phyloP scores from a whole-genome alignment of 2,329 filamentous ascomycete genomes.

The Sclerotinia trifoliorum region DNA sequence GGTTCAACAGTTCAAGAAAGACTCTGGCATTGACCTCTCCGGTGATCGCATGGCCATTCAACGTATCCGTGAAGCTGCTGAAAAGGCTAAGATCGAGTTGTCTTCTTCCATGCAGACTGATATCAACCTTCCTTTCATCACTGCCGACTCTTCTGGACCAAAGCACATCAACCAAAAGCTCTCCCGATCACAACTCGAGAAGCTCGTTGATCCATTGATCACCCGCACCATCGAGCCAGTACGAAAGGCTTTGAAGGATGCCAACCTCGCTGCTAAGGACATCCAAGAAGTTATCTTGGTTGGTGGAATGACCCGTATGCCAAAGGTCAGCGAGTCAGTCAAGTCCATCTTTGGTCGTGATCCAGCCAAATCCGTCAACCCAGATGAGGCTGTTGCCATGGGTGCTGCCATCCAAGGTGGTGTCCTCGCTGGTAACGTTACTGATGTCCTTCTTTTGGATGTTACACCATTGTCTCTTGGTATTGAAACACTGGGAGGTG shows the following conservation, averaged over 20 bases:
- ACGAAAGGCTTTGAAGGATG: slow-evolving; percentile 95
- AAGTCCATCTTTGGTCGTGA: slow-evolving; percentile 97
- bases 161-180: slow-evolving; percentile 99
- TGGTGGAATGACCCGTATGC: slow-evolving; percentile 99
- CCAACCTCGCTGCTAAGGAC: slow-evolving; percentile 83
- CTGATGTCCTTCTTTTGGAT: slow-evolving; percentile 90
- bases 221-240: slow-evolving; percentile 84
- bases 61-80: slow-evolving; percentile 96
- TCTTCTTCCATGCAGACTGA: slow-evolving; percentile 94
- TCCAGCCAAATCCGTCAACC: slow-evolving; percentile 97
- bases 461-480: slow-evolving; percentile 94
- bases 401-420: slow-evolving; percentile 97
- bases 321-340: slow-evolving; percentile 93
- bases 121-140: slow-evolving; percentile 98
- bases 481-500: slow-evolving; percentile 97
- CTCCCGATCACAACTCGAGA: slow-evolving; percentile 87
- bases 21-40: slow-evolving; percentile 85
- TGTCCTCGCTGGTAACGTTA: slow-evolving; percentile 94
- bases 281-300: slow-evolving; percentile 98
- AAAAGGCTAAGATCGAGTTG: slow-evolving; percentile 99
- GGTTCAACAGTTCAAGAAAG: slow-evolving; percentile 94
- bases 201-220: slow-evolving; percentile 88
- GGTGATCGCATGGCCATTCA: slow-evolving; percentile 97
- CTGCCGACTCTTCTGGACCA: slow-evolving; percentile 88
- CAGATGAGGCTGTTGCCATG: slow-evolving; percentile 96